Evolutionary conservation across 768 basidiomycete genomes (phyloP), one percentile per base, ranked within the genome.

Genomic region (Boletus coccyginus): DNA sequence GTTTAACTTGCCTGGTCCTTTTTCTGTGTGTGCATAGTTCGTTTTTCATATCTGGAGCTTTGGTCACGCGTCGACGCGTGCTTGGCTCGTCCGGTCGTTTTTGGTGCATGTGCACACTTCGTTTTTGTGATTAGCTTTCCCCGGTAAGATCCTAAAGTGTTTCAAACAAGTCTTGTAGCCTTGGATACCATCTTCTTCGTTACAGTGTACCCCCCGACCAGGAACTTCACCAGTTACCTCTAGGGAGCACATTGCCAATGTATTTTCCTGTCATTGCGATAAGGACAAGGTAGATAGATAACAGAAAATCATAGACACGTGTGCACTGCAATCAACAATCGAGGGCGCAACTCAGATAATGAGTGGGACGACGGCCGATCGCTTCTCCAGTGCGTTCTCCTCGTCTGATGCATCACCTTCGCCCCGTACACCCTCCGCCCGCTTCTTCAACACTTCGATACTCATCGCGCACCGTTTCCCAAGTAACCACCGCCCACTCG

Each of bases 401-500:
- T 50, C 62, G 21, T 58, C 58, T 24, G 44, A 53, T 8, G 14
- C 35, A 13, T 43, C 49, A 5, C 21, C 21, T n/a, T 41, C 24
- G 8, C 29, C 16, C 4, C 17, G 36, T 10, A 12, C 35, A 13
- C 13, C 31, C 7, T 29, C 49, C 29, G 13, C 43, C 17, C 36
- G 42, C 17, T 3, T 45, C 52, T 64, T 72, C 40, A 75, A 55
- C 29, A 61, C 70, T 11, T 61, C 70, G 0, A 77, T 49, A 19
- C 66, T 54, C 48, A 24, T 31, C 8, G 71, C 71, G 1, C 65
- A 58, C 21, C 61, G 64, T 38, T 41, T 47, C 27, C 66, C 58
- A 1, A 71, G 60, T 19, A 74, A 57, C 44, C 70, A 51, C 19
- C 58, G 49, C 5, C 73, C 73, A 3, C 70, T 69, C 3, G 73